Base-by-base conservation (phyloP, 176 grass and related monocot genomes). In the Carex scoparia region DNA sequence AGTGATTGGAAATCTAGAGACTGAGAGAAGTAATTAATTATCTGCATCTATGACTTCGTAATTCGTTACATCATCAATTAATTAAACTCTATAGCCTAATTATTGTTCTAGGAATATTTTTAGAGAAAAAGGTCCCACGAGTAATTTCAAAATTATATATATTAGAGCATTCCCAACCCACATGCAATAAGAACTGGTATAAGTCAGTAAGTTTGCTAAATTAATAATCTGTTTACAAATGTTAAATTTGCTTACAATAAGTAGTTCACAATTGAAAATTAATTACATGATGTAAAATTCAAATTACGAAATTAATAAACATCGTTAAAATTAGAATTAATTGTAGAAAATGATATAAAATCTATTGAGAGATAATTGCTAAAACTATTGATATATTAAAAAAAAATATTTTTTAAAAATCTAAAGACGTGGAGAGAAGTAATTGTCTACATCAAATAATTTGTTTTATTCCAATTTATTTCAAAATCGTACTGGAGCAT, bases 391-490 rank as follows among this genome's bases (percentile, higher is more conserved):
- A 7, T 42, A 18, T 69, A 42, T 37, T 8, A 10, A 49, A 9
- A 46, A 46, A 49, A 2, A 10, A 1, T 49, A 10, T 10, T 49
- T 49, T 49, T 49, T 49, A 48, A 35, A 61, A 61, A 65, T 62
- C 79, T 81, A 81, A 59, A 81, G 59, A 81, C 59, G 49, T 65
- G 79, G 58, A 81, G 73, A 77, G 12, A 81, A 30, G 58, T 60
- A 81, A 3, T 10, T 9, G 59, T 65, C 79, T 19, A 62, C 79
- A 81, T 81, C 54, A 13, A 73, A 73, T 73, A 10, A 23, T 46
- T 73, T 10, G 42, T 73, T 73, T 23, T 23, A 23, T 23, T 23
- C 23, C 5, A 4, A 35, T 68, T 14, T 38, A 16, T 68, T 68
- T 68, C 2, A 37, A 69, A 68, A 37, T 68, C 6, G 37, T 37